A percentile compares a stretch with the other conserved stretches of the same genome.
These are phyloP conservation scores for Mortierella sp. DNA, from an alignment of 371 early-diverging fungal genomes.

Conservation along the genomic window DNA sequence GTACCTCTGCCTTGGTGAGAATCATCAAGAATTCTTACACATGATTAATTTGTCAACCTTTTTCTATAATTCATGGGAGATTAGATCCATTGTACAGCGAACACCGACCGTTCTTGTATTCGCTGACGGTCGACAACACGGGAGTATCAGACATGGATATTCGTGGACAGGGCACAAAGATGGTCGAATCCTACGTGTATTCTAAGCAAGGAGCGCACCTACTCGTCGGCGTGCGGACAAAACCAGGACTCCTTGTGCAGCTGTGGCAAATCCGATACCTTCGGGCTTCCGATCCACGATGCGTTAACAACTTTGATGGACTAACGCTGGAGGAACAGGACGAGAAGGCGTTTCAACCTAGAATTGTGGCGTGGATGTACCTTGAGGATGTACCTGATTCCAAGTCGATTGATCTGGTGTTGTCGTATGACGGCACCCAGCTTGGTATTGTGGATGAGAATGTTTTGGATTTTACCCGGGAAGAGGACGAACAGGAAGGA, in stretches of 20 bases:
- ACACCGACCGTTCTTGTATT: background rate
- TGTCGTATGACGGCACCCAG: background rate
- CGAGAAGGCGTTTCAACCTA: background rate
- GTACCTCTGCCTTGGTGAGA: background rate
- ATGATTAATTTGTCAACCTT: background rate
- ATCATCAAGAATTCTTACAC: background rate
- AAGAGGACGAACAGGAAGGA: background rate
- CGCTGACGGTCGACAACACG: background rate
- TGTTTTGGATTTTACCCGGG: background rate
- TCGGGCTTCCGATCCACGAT: background rate
- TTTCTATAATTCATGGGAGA: too few relatives aligned
- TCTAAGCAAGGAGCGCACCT: background rate
- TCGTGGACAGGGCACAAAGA: background rate
- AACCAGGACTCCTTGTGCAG: background rate
- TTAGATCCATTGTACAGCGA: background rate
- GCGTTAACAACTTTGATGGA: background rate
- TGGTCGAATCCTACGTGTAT: background rate
- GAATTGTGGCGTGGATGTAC: background rate
- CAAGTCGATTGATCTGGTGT: background rate
- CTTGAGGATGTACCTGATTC: background rate
- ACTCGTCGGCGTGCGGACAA: background rate
- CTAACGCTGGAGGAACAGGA: background rate
- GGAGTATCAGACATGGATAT: background rate
- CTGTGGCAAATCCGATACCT: background rate
- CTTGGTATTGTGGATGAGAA: conserved; percentile 5